Evolutionary conservation across 805 yeast genomes (phyloP), one percentile per base, ranked within the genome.

Genomic region (Starmerella etchellsii): DNA sequence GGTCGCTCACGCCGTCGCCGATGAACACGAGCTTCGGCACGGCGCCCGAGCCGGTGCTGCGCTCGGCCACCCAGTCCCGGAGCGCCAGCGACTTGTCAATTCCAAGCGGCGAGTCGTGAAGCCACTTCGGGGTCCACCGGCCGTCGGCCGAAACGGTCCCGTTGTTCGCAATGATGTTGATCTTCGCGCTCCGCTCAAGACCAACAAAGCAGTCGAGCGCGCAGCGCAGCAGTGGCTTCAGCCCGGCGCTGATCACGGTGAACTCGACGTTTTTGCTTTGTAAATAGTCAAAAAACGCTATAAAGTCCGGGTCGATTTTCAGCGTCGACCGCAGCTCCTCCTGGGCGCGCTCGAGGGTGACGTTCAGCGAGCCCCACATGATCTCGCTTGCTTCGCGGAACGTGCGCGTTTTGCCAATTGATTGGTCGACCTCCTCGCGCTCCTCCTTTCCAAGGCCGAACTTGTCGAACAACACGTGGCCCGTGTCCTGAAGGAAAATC

Each of bases 1-100:
- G 53, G 40, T 65, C 69, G n/a, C 66, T 65, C 23, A 73, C 69
- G 4, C 81, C 81, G 30, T 73, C 70, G 9, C 80, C 79, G 43
- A 74, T 62, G 25, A 75, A 73, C 11, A 59, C 59, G 23, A 74
- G 53, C 40, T 70, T 58, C 0, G 78, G 78, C 37, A 66, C 68
- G 23, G 51, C 49, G 37, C 44, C 44, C 15, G 46, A 36, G 34
- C 41, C 51, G 16, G 8, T 20, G 9, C 15, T 18, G 20, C n/a
- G 29, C 24, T 34, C 31, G 20, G 37, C 42, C 24, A 59, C 52
- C 56, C 62, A 63, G 44, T 65, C 68, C 41, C 56, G 51, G 44
- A 65, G 57, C 5, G 67, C 60, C 33, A 47, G 51, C 21, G 69
- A 64, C 61, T 65, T 65, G 51, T 65, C 69, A 49, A 65, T 69